Evolutionary conservation across 2,329 filamentous ascomycete species (phyloP), one percentile per base, ranked within the genome.

Genomic region (Cyphellophora europaea): DNA sequence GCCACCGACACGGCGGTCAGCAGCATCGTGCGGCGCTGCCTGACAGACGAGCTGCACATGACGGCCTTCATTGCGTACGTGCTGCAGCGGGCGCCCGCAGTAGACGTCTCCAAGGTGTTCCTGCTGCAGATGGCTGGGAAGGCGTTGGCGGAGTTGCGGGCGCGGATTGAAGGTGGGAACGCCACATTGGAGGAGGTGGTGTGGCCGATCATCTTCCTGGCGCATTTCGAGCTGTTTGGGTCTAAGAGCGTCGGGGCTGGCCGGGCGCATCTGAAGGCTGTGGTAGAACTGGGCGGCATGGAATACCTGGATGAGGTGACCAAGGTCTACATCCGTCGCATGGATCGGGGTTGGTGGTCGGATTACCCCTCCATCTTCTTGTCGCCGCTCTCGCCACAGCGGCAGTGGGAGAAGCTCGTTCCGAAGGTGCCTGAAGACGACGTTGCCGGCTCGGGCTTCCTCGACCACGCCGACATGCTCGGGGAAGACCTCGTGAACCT

Each of bases 251-350:
- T 25, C 12, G 15, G 8, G 5, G 31, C 31, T 11, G 31, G 31
- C 19, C 31, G 31, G 16, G 31, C 31, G 19, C 31, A 33, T 33
- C 19, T 33, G 13, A 33, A 33, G 12, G 31, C 31, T 12, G 19
- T 33, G 16, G 31, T 33, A 12, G 31, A 33, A 11, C 19, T 33
- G 11, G 31, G 31, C 12, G 31, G 31, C 8, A 33, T 33, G 31
- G 31, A 33, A 6, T 33, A 33, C 12, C 31, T 33, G n/a, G 31
- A 33, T 33, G 31, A 33, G 31, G 31, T 33, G 10, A 33, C 31
- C 13, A 33, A 33, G 17, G 31, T 33, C 17, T 33, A 33, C 19
- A 19, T 33, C 5, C 31, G 31, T 4, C 31, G 31, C 11, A 11
- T 33, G 19, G 31, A 33, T 13, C 10, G 31, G 19, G 31, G 31